Percentiles rank a stretch among this genome's conserved stretches.
Evolutionary conservation across 177 flowering plant genomes (phyloP).

Genomic region (Vitis hybrid): DNA sequence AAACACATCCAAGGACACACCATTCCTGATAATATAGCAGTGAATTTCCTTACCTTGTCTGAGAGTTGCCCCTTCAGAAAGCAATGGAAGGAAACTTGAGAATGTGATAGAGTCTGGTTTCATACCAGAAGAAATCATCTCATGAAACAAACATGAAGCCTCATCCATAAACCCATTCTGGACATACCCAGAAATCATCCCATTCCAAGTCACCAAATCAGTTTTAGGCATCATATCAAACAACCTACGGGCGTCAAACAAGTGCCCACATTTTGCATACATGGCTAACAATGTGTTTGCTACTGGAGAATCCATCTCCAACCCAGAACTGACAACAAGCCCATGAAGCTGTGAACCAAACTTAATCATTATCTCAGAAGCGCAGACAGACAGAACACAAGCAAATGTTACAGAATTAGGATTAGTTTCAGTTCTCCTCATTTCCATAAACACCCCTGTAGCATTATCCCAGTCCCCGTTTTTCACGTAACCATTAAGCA

Average conservation of each 20-base stretch:
- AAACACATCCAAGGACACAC: slow-evolving; percentile 58
- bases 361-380: slow-evolving; percentile 32
- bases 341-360: slow-evolving; percentile 71
- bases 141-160: slow-evolving; percentile 46
- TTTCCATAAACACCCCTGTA: slow-evolving; percentile 42
- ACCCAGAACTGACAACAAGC: slow-evolving; percentile 45
- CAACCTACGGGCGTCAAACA: slow-evolving; percentile 51
- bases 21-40: slow-evolving; percentile 58
- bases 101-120: slow-evolving; percentile 77
- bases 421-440: slow-evolving; percentile 45
- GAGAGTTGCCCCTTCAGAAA: slow-evolving; percentile 38
- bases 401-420: slow-evolving; percentile 75
- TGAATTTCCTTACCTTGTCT: slow-evolving; percentile 69
- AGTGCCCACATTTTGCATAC: slow-evolving; percentile 66
- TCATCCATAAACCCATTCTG: slow-evolving; percentile 61
- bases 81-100: slow-evolving; percentile 69
- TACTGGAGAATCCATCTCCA: slow-evolving; percentile 55
- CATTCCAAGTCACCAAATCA: slow-evolving; percentile 77
- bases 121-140: slow-evolving; percentile 55
- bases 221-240: slow-evolving; percentile 43
- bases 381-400: slow-evolving; percentile 57
- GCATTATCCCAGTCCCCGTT: slow-evolving; percentile 38
- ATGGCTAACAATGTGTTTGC: slow-evolving; percentile 66
- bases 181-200: slow-evolving; percentile 80
- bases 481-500: slow-evolving; percentile 67